Evolutionary conservation across 179 eudicot species (phyloP).

Genomic region (Camellia oleifera): DNA sequence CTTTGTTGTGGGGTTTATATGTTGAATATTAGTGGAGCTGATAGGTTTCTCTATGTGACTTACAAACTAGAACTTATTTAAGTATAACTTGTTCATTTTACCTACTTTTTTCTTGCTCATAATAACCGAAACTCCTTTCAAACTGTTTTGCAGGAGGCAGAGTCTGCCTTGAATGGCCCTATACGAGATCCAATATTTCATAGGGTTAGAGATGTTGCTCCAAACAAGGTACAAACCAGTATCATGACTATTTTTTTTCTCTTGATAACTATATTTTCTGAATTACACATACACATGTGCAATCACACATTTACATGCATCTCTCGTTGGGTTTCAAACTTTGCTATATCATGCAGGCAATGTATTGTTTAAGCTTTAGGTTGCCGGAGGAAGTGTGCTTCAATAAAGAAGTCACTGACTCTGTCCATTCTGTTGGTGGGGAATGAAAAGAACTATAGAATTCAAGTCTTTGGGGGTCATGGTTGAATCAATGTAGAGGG

Average conservation of each 20-base stretch:
- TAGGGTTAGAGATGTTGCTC: conserved; percentile 96
- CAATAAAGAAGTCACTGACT: conserved; percentile 22
- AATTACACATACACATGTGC: background rate
- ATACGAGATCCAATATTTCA: conserved; percentile 71
- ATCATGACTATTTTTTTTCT: background rate
- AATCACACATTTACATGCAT: background rate
- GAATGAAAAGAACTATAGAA: background rate
- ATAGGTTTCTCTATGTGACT: background rate
- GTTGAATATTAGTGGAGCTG: background rate
- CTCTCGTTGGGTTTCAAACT: background rate
- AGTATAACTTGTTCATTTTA: background rate
- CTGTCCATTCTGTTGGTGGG: background rate
- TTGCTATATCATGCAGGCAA: conserved; percentile 53
- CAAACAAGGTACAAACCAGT: conserved; percentile 69
- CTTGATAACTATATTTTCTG: background rate
- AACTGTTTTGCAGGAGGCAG: conserved; percentile 57
- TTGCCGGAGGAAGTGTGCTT: conserved; percentile 81
- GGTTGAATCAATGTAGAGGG: background rate
- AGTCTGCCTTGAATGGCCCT: conserved; percentile 60
- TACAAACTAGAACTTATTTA: background rate
- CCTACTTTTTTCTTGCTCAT: background rate
- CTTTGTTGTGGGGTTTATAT: background rate
- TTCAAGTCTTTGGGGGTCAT: background rate
- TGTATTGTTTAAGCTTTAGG: conserved; percentile 93
- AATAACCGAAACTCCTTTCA: background rate